These are phyloP conservation scores for Ziziphus jujuba DNA, from an alignment of 306 rosid species.

Conservation along the genomic window DNA sequence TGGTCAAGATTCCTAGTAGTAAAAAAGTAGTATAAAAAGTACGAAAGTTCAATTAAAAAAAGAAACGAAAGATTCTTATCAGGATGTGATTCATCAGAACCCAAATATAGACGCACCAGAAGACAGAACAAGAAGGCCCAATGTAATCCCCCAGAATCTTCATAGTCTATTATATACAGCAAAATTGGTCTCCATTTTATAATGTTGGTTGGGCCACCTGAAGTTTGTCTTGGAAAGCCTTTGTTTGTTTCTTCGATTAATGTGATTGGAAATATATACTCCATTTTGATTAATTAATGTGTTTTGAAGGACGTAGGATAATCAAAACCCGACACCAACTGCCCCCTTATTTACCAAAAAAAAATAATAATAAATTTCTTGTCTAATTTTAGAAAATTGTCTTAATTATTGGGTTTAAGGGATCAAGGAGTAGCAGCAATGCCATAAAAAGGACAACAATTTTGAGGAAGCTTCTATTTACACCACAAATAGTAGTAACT, in stretches of 20 bases:
- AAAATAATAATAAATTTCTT: too few relatives aligned
- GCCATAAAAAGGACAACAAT: too few relatives aligned
- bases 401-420: too few relatives aligned
- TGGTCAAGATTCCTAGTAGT: too few relatives aligned
- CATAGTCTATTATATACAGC: neutral
- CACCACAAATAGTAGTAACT: too few relatives aligned
- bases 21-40: too few relatives aligned
- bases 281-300: neutral
- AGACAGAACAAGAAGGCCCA: neutral
- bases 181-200: neutral
- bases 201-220: neutral
- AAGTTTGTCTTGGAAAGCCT: constrained; percentile 1
- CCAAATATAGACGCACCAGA: neutral
- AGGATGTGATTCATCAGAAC: neutral
- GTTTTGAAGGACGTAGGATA: neutral
- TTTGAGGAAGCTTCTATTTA: too few relatives aligned
- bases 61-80: neutral
- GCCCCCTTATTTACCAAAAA: too few relatives aligned
- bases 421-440: too few relatives aligned
- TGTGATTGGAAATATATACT: constrained; percentile 15
- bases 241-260: neutral
- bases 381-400: too few relatives aligned
- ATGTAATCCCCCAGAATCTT: neutral
- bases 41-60: too few relatives aligned
- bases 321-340: too few relatives aligned